Base-by-base conservation (phyloP, 371 early-diverging fungal genomes). In the Apophysomyces variabilis region DNA sequence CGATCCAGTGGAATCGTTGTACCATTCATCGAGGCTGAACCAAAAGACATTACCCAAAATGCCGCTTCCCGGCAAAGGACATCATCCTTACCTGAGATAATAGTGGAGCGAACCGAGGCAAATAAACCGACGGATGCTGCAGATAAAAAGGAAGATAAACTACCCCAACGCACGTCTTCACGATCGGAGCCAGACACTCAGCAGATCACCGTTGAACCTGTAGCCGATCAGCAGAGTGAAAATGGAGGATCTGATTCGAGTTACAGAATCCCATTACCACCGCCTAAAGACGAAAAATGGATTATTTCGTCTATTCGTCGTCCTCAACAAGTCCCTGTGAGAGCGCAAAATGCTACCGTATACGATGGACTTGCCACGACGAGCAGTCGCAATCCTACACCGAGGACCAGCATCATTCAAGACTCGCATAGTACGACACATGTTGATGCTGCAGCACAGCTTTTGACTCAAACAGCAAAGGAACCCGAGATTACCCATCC, bases 231-330 rank as follows among this genome's bases (percentile, higher is more conserved):
- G 2, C 16, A 54, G 58, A 26, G 61, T 61, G 38, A 65, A 38
- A n/a, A 60, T 18, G 56, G 60, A 38, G 44, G 60, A 37, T 58
- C 68, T 12, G 66, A 59, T 7, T 39, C 62, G 7, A 64, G 61
- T 14, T 68, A 65, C 39, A n/a, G 38, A 32, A 50, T 68, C 37
- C 75, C 75, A 50, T 37, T 66, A 38, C 68, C 70, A 8, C 77
- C 78, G 11, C 73, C 83, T 14, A 77, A 74, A 45, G 78, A 75
- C 47, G 83, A 82, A 47, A 82, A 79, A 72, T 82, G 83, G 83
- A 72, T 82, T 3, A 82, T 82, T 64, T 79, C 80, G 4, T 79
- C 80, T 5, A 76, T 79, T 50, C 76, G 83, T 16, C 70, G 78
- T 60, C 80, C 83, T 18, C 80, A 79, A n/a, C 76, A 76, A 47